phyloP scores from a whole-genome alignment of 148 eudicot species.

The Rhododendron henanense region DNA sequence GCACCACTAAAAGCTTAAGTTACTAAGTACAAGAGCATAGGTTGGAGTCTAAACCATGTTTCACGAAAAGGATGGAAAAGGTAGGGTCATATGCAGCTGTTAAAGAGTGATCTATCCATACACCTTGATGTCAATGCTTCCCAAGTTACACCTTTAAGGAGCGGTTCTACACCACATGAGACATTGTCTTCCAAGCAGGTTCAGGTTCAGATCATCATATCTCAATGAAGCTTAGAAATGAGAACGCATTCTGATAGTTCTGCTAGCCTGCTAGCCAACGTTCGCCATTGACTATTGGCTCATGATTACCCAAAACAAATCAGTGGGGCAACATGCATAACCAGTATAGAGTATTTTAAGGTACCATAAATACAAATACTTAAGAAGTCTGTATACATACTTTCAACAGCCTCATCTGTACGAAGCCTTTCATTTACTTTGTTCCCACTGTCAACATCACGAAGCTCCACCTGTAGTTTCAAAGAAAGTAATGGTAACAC shows the following conservation, averaged over 20 bases:
- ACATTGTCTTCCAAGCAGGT: neutral
- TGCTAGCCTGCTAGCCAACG: neutral
- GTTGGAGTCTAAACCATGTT: neutral
- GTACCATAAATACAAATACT: neutral
- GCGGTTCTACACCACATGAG: neutral
- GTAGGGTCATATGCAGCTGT: neutral
- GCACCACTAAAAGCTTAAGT: neutral
- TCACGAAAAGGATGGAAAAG: neutral
- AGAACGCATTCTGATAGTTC: neutral
- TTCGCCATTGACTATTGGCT: neutral
- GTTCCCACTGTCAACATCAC: slow-evolving; percentile 83
- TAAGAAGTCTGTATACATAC: slow-evolving; percentile 30
- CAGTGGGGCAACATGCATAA: neutral
- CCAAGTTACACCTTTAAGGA: neutral
- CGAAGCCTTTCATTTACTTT: slow-evolving; percentile 87
- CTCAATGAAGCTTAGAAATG: slow-evolving; percentile 4
- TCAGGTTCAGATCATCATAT: neutral
- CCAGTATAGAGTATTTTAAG: neutral
- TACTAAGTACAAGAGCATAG: neutral
- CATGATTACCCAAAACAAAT: neutral
- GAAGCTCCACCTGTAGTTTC: slow-evolving; percentile 72
- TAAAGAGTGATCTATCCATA: neutral
- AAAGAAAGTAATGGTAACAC: neutral
- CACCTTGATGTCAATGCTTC: neutral
- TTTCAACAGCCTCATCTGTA: slow-evolving; percentile 83